A percentile compares a stretch with the other conserved stretches of the same genome.
Evolutionary conservation across 371 early-diverging fungal species (phyloP).

Genomic region (Gilbertella persicaria): DNA sequence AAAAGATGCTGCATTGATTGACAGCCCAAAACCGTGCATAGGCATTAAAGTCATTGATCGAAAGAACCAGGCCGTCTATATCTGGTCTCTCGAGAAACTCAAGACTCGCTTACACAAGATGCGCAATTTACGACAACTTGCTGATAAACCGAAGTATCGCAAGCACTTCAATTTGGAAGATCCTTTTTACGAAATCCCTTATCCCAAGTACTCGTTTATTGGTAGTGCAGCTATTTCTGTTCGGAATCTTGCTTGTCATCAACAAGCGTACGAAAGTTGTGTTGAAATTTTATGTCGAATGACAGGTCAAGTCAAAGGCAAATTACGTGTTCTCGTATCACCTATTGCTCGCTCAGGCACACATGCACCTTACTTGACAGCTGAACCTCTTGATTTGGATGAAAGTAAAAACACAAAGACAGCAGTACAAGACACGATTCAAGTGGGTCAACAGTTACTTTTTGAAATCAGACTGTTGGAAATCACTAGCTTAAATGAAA

Average conservation of each 20-base stretch:
- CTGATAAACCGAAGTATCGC: slow-evolving; percentile 70
- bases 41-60: slow-evolving; percentile 74
- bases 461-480: slow-evolving; percentile 72
- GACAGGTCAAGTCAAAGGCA: slow-evolving; percentile 56
- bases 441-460: slow-evolving; percentile 51
- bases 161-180: slow-evolving; percentile 74
- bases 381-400: neutral
- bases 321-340: slow-evolving; percentile 39
- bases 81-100: slow-evolving; percentile 76
- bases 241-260: slow-evolving; percentile 49
- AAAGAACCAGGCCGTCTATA: slow-evolving; percentile 68
- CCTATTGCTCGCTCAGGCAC: slow-evolving; percentile 36
- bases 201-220: slow-evolving; percentile 68
- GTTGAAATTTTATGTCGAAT: slow-evolving; percentile 64
- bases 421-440: slow-evolving; percentile 1
- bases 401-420: neutral
- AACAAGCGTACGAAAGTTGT: slow-evolving; percentile 50
- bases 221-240: slow-evolving; percentile 64
- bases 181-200: slow-evolving; percentile 71
- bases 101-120: slow-evolving; percentile 68
- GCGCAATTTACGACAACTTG: slow-evolving; percentile 73
- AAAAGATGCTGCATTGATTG: slow-evolving; percentile 37
- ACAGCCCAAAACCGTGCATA: slow-evolving; percentile 54
- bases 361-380: neutral
- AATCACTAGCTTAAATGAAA: slow-evolving; percentile 65